Conservation (phyloP, 306 rosid species). For the Medicago ruthenica region DNA sequence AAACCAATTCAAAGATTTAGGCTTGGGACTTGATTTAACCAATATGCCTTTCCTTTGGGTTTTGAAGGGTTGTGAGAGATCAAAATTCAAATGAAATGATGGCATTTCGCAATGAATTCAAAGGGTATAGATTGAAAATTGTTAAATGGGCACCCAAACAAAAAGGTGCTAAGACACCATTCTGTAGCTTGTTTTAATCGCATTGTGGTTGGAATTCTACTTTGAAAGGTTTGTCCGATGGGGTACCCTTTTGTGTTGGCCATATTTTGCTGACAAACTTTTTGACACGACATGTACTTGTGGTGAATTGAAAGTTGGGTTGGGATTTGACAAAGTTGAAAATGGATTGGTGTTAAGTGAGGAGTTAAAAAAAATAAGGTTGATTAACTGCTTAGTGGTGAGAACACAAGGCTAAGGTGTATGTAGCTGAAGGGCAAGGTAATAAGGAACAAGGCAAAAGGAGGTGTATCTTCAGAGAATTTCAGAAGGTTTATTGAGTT, state of each 20-base stretch:
- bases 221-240: slow-evolving; percentile 54
- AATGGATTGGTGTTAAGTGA: background rate
- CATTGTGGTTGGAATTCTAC: slow-evolving; percentile 67
- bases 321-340: slow-evolving; percentile 45
- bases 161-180: slow-evolving; percentile 48
- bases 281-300: slow-evolving; percentile 19
- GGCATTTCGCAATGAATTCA: no score
- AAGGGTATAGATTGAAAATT: no score
- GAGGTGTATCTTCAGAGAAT: no score
- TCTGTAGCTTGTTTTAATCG: slow-evolving; percentile 53
- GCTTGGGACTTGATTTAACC: slow-evolving; percentile 42
- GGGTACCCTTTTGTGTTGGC: slow-evolving; percentile 65
- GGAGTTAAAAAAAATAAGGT: background rate
- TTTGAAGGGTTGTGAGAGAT: no score
- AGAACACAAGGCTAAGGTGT: no score
- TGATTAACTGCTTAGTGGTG: background rate
- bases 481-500: no score
- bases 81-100: background rate
- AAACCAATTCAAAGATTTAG: slow-evolving; percentile 43
- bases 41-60: slow-evolving; percentile 41
- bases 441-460: no score
- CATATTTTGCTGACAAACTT: slow-evolving; percentile 50
- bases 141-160: slow-evolving; percentile 50
- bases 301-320: slow-evolving; percentile 23
- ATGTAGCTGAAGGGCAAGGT: no score